A percentile compares a stretch with the other conserved stretches of the same genome.
These are phyloP conservation scores for Mycosphaerella sp. DNA, from an alignment of 2,329 filamentous ascomycete genomes.

Conservation along the genomic window DNA sequence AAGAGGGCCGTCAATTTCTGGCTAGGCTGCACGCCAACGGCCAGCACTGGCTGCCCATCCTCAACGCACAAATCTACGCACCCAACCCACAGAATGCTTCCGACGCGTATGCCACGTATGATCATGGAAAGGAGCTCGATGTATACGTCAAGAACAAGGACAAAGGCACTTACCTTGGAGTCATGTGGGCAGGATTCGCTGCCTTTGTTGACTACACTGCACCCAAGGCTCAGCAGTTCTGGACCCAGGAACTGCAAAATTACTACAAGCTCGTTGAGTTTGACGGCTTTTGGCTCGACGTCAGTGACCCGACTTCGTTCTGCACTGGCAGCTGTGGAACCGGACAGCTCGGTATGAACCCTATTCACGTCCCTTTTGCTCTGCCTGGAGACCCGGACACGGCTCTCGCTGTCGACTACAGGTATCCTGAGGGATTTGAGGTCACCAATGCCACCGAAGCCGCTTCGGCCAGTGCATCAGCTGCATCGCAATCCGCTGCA, in stretches of 20 bases:
- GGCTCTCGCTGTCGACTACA: constrained; percentile 15
- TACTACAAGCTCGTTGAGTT: constrained; percentile 20
- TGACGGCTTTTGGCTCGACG: constrained; percentile 29
- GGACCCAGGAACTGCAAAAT: constrained; percentile 22
- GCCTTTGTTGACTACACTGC: constrained; percentile 21
- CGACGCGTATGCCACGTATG: constrained; percentile 50
- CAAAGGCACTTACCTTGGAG: constrained; percentile 38
- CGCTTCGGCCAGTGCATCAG: constrained; percentile 20
- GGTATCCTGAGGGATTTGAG: constrained; percentile 26
- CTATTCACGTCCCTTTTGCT: constrained; percentile 20
- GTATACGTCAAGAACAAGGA: constrained; percentile 51
- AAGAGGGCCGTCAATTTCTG: constrained; percentile 47
- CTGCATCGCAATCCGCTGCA: constrained; percentile 17
- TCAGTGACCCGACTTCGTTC: constrained; percentile 23
- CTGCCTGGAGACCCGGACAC: constrained; percentile 20
- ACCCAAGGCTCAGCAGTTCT: constrained; percentile 23
- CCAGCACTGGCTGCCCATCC: constrained; percentile 51
- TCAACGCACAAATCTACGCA: constrained; percentile 57
- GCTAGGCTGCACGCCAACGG: constrained; percentile 45
- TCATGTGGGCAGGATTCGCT: constrained; percentile 22
- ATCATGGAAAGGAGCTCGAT: constrained; percentile 44
- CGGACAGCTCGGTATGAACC: constrained; percentile 19
- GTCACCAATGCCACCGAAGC: constrained; percentile 28
- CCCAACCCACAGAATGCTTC: constrained; percentile 58
- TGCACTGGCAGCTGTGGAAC: constrained; percentile 25